Conservation (phyloP, 2,329 filamentous ascomycete genomes). For the Pseudophaeomoniella oleicola region DNA sequence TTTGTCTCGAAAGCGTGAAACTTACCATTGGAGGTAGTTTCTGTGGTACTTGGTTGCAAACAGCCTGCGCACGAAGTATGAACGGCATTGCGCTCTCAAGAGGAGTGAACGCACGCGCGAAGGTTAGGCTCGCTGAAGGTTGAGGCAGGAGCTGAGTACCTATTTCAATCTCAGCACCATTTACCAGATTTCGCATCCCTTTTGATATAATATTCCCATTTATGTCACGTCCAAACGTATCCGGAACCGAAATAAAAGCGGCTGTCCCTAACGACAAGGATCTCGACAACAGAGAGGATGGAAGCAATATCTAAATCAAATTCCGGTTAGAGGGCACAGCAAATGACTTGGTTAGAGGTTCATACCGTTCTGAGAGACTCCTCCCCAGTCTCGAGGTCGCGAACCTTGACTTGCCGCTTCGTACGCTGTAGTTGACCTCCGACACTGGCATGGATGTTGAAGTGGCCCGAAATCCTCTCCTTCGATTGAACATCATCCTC, state of each 20-base stretch:
- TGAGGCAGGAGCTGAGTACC: conserved; percentile 18
- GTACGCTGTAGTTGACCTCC: conserved; percentile 15
- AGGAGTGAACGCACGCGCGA: conserved; percentile 17
- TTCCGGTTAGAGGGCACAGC: background rate
- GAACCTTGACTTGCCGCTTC: conserved; percentile 11
- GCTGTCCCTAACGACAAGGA: conserved; percentile 19
- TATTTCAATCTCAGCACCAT: conserved; percentile 15
- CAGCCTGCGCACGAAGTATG: conserved; percentile 8
- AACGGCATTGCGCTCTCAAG: conserved; percentile 20
- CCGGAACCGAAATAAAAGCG: conserved; percentile 9
- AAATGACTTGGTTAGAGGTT: background rate
- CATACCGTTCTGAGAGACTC: background rate
- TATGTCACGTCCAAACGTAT: conserved; percentile 14
- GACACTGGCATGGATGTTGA: conserved; percentile 16
- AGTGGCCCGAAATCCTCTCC: background rate
- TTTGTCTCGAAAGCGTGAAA: background rate
- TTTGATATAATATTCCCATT: conserved; percentile 15
- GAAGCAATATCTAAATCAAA: conserved; percentile 17
- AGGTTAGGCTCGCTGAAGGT: conserved; percentile 14
- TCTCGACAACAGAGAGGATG: conserved; percentile 14
- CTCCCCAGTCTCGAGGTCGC: conserved; percentile 13
- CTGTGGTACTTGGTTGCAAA: background rate
- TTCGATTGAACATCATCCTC: too few relatives aligned
- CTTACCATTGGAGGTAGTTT: background rate
- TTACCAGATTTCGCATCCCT: conserved; percentile 18